Evolutionary conservation across 768 basidiomycete genomes (phyloP).

Genomic region (Lactifluus volemus): DNA sequence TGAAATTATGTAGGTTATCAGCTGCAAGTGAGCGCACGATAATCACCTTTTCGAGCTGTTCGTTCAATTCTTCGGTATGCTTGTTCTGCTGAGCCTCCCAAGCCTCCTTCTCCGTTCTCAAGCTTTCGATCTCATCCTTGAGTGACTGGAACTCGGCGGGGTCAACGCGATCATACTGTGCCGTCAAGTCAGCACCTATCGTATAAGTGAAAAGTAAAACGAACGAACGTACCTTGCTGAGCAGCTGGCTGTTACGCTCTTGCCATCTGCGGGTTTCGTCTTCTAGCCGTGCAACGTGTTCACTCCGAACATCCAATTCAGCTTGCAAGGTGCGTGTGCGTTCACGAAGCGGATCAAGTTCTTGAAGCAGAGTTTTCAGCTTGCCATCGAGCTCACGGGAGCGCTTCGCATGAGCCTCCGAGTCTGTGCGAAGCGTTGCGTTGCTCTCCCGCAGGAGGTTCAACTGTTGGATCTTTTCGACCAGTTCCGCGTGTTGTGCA

Average conservation of each 20-base stretch:
- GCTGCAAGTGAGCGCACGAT: background rate
- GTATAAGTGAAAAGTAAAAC: background rate
- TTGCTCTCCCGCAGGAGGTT: conserved; percentile 86
- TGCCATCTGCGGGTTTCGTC: conserved; percentile 78
- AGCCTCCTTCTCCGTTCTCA: conserved; percentile 26
- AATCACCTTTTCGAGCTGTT: conserved; percentile 21
- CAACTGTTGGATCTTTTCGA: conserved; percentile 81
- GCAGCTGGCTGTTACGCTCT: conserved; percentile 68
- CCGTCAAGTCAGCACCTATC: background rate
- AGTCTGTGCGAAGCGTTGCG: conserved; percentile 71
- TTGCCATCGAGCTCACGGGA: conserved; percentile 58
- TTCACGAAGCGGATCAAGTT: conserved; percentile 71
- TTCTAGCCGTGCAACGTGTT: conserved; percentile 61
- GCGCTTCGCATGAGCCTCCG: conserved; percentile 60
- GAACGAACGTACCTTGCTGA: conserved; percentile 56
- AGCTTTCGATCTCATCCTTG: conserved; percentile 56
- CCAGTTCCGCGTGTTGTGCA: conserved; percentile 72
- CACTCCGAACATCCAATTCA: conserved; percentile 62
- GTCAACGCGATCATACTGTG: conserved; percentile 80
- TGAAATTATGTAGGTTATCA: no score
- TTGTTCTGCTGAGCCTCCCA: conserved; percentile 12
- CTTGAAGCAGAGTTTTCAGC: conserved; percentile 44
- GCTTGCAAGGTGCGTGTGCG: conserved; percentile 57
- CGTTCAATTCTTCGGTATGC: background rate
- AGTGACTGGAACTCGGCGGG: conserved; percentile 75